Percentiles rank a stretch among this genome's conserved stretches.
Evolutionary conservation across 1,139 yeast genomes (phyloP).

Genomic region (Pichia sp.): DNA sequence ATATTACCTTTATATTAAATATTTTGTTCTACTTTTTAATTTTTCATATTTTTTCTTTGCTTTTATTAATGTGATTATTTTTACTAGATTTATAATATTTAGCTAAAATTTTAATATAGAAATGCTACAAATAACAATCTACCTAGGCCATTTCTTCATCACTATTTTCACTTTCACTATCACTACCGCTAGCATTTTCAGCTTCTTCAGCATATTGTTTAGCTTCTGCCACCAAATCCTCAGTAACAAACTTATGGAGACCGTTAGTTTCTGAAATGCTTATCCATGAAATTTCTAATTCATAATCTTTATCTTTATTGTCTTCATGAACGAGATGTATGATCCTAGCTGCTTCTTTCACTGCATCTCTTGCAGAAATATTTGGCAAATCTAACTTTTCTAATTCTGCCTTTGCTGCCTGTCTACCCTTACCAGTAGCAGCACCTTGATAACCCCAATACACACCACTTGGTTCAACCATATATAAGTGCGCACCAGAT

Average conservation of each 20-base stretch:
- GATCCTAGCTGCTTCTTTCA: constrained; percentile 89
- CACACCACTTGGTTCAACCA: constrained; percentile 96
- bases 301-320: constrained; percentile 94
- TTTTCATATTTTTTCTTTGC: neutral
- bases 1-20: neutral
- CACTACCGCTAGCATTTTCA: constrained; percentile 43
- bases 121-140: neutral
- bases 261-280: constrained; percentile 72
- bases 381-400: constrained; percentile 78
- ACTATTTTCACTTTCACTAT: constrained; percentile 43
- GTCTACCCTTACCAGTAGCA: constrained; percentile 97
- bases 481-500: constrained; percentile 84
- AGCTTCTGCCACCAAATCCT: constrained; percentile 73
- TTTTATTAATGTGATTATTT: neutral
- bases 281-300: constrained; percentile 89
- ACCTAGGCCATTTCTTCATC: constrained; percentile 37
- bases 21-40: neutral
- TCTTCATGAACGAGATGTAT: constrained; percentile 95
- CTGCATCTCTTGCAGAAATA: constrained; percentile 71
- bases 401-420: constrained; percentile 89
- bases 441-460: constrained; percentile 98
- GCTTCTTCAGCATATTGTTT: constrained; percentile 74
- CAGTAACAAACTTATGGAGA: constrained; percentile 74
- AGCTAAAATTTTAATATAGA: neutral
- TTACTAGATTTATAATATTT: neutral